These are phyloP conservation scores for Heritiera littoralis DNA, from an alignment of 345 rosid species.

Conservation along the genomic window DNA sequence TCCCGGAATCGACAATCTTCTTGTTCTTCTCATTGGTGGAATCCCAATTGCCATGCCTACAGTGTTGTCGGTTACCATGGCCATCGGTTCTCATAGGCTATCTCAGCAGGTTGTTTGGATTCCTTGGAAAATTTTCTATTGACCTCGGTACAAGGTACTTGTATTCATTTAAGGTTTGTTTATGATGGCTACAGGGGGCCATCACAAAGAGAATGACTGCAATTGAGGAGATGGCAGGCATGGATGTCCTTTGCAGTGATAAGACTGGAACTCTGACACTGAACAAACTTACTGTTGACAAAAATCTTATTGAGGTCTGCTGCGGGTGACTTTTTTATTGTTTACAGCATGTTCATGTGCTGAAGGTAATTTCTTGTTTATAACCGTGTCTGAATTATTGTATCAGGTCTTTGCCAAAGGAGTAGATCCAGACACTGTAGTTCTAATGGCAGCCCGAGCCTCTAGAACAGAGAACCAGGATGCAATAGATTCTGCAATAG, in stretches of 20 bases:
- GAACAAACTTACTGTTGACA: constrained; percentile 95
- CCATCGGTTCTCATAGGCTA: constrained; percentile 92
- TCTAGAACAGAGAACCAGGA: constrained; percentile 94
- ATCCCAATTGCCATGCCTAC: constrained; percentile 99
- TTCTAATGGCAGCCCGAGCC: constrained; percentile 96
- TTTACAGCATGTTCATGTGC: not conserved
- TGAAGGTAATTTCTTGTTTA: constrained; percentile 20
- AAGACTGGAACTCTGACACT: constrained; percentile 97
- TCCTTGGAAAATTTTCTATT: constrained; percentile 9
- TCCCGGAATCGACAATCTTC: constrained; percentile 98
- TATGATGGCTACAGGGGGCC: constrained; percentile 68
- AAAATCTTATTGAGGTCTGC: constrained; percentile 86
- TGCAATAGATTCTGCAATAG: constrained; percentile 95
- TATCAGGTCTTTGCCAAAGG: constrained; percentile 87
- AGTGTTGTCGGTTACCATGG: constrained; percentile 97
- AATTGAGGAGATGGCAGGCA: constrained; percentile 99
- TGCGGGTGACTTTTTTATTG: not conserved
- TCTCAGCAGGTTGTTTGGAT: constrained; percentile 79
- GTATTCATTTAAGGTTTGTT: constrained; percentile 18
- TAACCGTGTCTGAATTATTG: constrained; percentile 24
- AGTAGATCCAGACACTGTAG: constrained; percentile 80
- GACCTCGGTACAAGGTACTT: constrained; percentile 15
- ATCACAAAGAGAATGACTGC: constrained; percentile 99
- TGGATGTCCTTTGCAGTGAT: constrained; percentile 99
- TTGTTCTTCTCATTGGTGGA: constrained; percentile 96